These are phyloP conservation scores for Ramaria sp. DNA, from an alignment of 768 basidiomycete species.

Conservation along the genomic window DNA sequence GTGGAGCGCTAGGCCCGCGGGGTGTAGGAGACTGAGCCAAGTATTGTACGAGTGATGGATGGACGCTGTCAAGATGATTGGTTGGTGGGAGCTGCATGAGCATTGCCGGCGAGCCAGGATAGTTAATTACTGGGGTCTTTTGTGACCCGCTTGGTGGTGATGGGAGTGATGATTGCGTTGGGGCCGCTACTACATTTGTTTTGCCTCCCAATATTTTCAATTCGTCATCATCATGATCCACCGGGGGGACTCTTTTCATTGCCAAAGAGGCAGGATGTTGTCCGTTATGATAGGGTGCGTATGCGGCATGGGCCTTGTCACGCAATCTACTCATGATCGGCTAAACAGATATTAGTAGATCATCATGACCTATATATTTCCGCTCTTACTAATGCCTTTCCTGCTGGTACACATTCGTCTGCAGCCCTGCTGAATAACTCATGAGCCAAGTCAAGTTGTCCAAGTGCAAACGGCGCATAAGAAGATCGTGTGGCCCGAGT, in stretches of 20 bases:
- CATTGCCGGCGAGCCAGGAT: slow-evolving; percentile 7
- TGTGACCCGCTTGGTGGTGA: not conserved
- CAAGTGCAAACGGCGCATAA: slow-evolving; percentile 46
- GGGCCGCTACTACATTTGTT: slow-evolving; percentile 46
- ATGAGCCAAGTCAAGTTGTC: slow-evolving; percentile 48
- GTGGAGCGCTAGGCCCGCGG: not conserved
- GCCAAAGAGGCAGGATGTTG: slow-evolving; percentile 22
- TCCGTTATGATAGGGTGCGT: slow-evolving; percentile 31
- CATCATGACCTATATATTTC: no score
- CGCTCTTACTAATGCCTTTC: slow-evolving; percentile 21
- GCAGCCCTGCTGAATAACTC: slow-evolving; percentile 47
- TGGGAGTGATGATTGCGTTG: not conserved
- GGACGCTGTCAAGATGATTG: slow-evolving; percentile 9
- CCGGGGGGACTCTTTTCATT: slow-evolving; percentile 30
- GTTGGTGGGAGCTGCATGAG: slow-evolving; percentile 7
- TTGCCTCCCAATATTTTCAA: slow-evolving; percentile 53
- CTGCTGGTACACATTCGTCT: slow-evolving; percentile 47
- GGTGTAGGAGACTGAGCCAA: slow-evolving; percentile 1
- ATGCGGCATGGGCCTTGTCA: slow-evolving; percentile 53
- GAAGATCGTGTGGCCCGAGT: slow-evolving; percentile 49
- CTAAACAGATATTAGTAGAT: slow-evolving; percentile 22
- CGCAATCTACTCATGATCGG: slow-evolving; percentile 54
- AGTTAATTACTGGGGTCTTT: not conserved
- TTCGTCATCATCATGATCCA: slow-evolving; percentile 49
- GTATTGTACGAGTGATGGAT: slow-evolving; percentile 9